Evolutionary conservation across 352 stramenopile species (phyloP), one percentile per base, ranked within the genome.

Genomic region (Phytophthora gonapodyides): DNA sequence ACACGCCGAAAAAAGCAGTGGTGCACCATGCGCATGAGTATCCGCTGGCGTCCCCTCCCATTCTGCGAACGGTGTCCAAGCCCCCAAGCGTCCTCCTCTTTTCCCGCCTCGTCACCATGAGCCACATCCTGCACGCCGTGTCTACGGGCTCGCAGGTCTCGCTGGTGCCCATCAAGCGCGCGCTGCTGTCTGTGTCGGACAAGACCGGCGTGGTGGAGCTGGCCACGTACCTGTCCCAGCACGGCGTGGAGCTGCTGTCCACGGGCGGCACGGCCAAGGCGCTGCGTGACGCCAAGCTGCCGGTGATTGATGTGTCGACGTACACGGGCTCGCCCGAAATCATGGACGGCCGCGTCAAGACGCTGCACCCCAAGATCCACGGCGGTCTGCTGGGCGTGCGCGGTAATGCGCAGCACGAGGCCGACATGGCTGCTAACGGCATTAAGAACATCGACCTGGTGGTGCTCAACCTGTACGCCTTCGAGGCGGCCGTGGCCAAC

Each of bases 321-420:
- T 99, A 99, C 81, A 99, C 98, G 13, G 92, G 91, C 48, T 97
- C 90, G 31, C 96, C 96, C 5, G 98, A 99, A 78, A 99, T 99
- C 75, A 94, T 99, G 73, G 97, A 99, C 74, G 98, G 98, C 54
- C 93, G 98, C 59, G 98, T 99, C 49, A 99, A 99, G 89, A 99
- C 98, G 19, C 81, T 99, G 31, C 98, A 99, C 82, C 97, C 98
- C 24, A 99, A 99, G 78, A 97, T 99, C 57, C 98, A 99, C 76
- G 98, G 98, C 55, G 97, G 97, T 47, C 78, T 99, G 44, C 76
- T 99, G 13, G 96, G 92, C n/a, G 97, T 99, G 60, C 83, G 98
- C 49, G 97, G 97, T 54, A 99, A 99, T 74, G 76, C 75, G 33
- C 73, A 97, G 61, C 98, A 99, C 79, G 97, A 99, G 67, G 67